These are phyloP conservation scores for Stemphylium beticola DNA, from an alignment of 2,329 filamentous ascomycete species.

Conservation along the genomic window DNA sequence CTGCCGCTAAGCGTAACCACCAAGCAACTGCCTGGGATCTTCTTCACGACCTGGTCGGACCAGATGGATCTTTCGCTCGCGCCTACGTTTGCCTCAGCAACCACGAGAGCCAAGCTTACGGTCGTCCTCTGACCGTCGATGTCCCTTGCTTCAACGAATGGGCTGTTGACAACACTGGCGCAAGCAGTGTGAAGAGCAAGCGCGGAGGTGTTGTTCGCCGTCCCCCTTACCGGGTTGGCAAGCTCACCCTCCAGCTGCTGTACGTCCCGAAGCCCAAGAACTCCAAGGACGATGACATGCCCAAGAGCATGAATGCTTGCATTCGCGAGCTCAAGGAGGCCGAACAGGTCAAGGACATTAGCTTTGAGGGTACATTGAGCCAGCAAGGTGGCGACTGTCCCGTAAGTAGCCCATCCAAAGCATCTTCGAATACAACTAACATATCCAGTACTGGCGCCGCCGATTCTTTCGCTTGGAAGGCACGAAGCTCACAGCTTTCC, in stretches of 20 bases:
- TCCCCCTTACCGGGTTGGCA: constrained; percentile 96
- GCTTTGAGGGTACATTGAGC: constrained; percentile 87
- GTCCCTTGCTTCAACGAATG: constrained; percentile 98
- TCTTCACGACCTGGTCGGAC: constrained; percentile 82
- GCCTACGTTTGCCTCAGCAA: constrained; percentile 94
- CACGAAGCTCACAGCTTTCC: constrained; percentile 90
- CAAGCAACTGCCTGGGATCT: constrained; percentile 83
- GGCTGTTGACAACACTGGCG: constrained; percentile 82
- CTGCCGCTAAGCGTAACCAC: constrained; percentile 60
- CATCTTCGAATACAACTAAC: constrained; percentile 15
- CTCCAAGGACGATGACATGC: constrained; percentile 91
- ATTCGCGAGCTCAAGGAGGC: constrained; percentile 92
- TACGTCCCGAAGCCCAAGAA: constrained; percentile 94
- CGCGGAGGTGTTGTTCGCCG: constrained; percentile 73
- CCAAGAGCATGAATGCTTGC: constrained; percentile 98
- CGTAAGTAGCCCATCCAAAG: constrained; percentile 62
- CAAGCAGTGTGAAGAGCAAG: constrained; percentile 95
- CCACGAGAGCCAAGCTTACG: constrained; percentile 86
- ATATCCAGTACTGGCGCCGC: constrained; percentile 85
- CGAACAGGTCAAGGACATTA: constrained; percentile 76
- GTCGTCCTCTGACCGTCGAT: constrained; percentile 84
- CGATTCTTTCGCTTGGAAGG: constrained; percentile 95
- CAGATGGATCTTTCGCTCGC: constrained; percentile 92
- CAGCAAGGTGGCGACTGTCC: constrained; percentile 98
- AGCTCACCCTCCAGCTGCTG: constrained; percentile 89